phyloP scores from a whole-genome alignment of 2,329 filamentous ascomycete species.

The Fusarium tjaetaba region DNA sequence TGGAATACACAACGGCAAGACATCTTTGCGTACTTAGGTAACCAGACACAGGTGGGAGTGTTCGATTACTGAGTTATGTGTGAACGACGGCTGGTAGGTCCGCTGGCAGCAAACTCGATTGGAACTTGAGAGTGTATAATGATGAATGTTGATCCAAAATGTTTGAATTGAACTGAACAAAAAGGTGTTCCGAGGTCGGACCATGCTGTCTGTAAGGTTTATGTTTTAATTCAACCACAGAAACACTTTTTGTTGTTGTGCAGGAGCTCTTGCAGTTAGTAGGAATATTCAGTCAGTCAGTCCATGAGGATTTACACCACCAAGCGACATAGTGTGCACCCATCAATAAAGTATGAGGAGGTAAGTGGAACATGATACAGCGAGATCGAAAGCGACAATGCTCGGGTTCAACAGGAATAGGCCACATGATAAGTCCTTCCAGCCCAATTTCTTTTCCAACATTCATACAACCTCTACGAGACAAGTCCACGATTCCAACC shows the following conservation, averaged over 20 bases:
- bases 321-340: not conserved
- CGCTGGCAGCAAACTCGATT: not conserved
- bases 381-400: not conserved
- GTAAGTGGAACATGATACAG: not conserved
- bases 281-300: not conserved
- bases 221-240: no score
- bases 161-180: not conserved
- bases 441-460: not conserved
- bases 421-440: not conserved
- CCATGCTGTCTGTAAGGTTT: not conserved
- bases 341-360: not conserved
- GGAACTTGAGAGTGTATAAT: not conserved
- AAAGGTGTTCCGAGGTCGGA: not conserved
- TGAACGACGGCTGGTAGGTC: not conserved
- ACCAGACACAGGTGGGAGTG: not conserved
- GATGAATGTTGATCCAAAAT: not conserved
- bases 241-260: not conserved
- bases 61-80: not conserved
- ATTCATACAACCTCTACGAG: not conserved
- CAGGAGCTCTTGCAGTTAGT: not conserved
- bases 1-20: not conserved
- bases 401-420: not conserved
- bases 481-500: not conserved
- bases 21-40: not conserved
- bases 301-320: not conserved